Base-by-base conservation (phyloP, 179 eudicot genomes). In the Actinidia polygama region DNA sequence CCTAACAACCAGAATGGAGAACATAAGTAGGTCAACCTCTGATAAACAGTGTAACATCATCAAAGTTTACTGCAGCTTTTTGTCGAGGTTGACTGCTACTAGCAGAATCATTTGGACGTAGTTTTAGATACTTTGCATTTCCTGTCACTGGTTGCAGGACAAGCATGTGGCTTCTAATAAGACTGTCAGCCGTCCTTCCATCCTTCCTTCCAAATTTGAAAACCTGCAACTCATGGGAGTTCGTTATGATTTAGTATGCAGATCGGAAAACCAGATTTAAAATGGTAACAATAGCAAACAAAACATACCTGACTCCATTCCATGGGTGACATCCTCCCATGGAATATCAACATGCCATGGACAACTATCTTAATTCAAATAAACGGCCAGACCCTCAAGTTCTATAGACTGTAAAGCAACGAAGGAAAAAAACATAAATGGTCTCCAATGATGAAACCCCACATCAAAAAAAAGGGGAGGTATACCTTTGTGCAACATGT, bases 71-170 rank as follows among this genome's bases (percentile, higher is more conserved):
- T 46, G 83, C 80, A 69, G 97, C 98, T 79, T 89, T 93, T 85
- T 97, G 99, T 76, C 83, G 85, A 74, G 98, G 96, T 89, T 94
- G 92, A 84, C 82, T 87, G 57, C 77, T 85, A 51, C 73, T 85
- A 80, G 68, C 80, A 77, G 95, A 91, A 66, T 80, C 91, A 87
- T 90, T 85, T 21, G 90, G 82, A 23, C 88, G 92, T 86, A 87
- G 86, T 80, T 97, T 97, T 80, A 87, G 73, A 86, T 95, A 97
- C 70, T 88, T 97, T 0, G 94, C 99, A 87, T 89, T 95, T 80
- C 99, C 99, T 82, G 97, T 87, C 23, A 97, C 95, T 67, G 99
- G 99, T 86, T 97, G 93, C 89, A 97, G 82, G 85, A 97, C 82
- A 72, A 95, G 95, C 75, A 88, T 90, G 86, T 94, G 99, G 80